Evolutionary conservation across 2,329 filamentous ascomycete genomes (phyloP).

Genomic region (Chaetomiaceae sp.): DNA sequence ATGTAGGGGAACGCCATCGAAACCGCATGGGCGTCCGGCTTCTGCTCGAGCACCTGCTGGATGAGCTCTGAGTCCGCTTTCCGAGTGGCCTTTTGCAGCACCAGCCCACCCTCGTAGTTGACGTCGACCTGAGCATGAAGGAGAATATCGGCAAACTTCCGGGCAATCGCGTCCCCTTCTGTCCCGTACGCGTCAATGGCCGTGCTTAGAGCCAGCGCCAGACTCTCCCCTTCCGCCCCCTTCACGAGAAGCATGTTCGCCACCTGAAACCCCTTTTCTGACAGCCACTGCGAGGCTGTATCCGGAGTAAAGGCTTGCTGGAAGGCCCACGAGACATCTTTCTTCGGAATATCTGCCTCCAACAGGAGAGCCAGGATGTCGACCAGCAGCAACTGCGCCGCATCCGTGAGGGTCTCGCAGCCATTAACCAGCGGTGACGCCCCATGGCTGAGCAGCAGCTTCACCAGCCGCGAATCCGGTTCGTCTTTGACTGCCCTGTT

Average conservation of each 20-base stretch:
- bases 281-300: slow-evolving; percentile 42
- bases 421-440: slow-evolving; percentile 49
- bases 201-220: slow-evolving; percentile 42
- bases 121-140: slow-evolving; percentile 41
- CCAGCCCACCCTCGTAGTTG: slow-evolving; percentile 48
- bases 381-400: slow-evolving; percentile 36
- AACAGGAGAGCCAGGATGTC: slow-evolving; percentile 41
- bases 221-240: slow-evolving; percentile 42
- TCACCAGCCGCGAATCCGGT: slow-evolving; percentile 43
- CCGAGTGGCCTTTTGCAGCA: slow-evolving; percentile 49
- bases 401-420: slow-evolving; percentile 49
- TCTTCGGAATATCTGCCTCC: slow-evolving; percentile 35
- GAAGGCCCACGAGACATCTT: slow-evolving; percentile 44
- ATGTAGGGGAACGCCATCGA: slow-evolving; percentile 52
- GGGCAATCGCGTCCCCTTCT: slow-evolving; percentile 37
- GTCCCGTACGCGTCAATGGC: slow-evolving; percentile 41
- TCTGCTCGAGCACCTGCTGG: slow-evolving; percentile 43
- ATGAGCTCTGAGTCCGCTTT: slow-evolving; percentile 48
- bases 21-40: slow-evolving; percentile 46
- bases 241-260: slow-evolving; percentile 45
- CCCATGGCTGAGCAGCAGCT: slow-evolving; percentile 45
- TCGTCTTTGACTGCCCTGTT: slow-evolving; percentile 49
- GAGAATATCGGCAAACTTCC: slow-evolving; percentile 42
- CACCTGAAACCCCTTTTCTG: slow-evolving; percentile 41
- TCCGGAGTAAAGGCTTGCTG: slow-evolving; percentile 40